Percentiles rank a stretch among this genome's conserved stretches.
Evolutionary conservation across 2,329 filamentous ascomycete genomes (phyloP).

Genomic region (Fusarium sp.): DNA sequence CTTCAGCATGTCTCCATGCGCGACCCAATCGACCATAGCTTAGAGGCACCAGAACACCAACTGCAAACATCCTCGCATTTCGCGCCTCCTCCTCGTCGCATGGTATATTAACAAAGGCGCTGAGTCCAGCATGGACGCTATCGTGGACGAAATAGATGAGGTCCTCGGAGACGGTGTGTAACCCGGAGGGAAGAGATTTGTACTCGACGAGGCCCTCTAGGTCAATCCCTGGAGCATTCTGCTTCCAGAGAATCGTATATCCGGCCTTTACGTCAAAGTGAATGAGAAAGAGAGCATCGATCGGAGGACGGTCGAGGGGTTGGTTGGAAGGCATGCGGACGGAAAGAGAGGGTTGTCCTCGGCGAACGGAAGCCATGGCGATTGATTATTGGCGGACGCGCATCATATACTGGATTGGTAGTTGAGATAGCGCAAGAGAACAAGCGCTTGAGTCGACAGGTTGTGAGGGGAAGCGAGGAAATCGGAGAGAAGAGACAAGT

Average conservation of each 20-base stretch:
- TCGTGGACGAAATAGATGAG: conserved; percentile 94
- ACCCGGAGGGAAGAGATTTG: conserved; percentile 92
- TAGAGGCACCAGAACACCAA: conserved; percentile 88
- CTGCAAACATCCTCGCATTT: conserved; percentile 92
- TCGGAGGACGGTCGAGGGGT: conserved; percentile 52
- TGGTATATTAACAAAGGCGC: conserved; percentile 88
- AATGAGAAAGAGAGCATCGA: conserved; percentile 88
- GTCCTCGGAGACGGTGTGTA: conserved; percentile 90
- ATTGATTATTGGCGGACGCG: conserved; percentile 47
- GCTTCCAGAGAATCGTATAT: conserved; percentile 92
- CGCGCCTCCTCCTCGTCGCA: conserved; percentile 82
- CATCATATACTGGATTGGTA: conserved; percentile 45
- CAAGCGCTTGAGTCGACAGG: conserved; percentile 12
- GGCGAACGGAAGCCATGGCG: conserved; percentile 58
- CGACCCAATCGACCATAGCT: conserved; percentile 88
- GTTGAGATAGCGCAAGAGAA: conserved; percentile 13
- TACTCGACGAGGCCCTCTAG: conserved; percentile 93
- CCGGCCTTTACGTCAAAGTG: conserved; percentile 93
- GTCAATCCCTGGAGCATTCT: conserved; percentile 74
- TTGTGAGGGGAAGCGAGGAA: conserved; percentile 8
- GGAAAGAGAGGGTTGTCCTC: conserved; percentile 57
- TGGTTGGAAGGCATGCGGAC: conserved; percentile 53
- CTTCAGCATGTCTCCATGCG: conserved; percentile 88
- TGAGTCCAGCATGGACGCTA: conserved; percentile 83
- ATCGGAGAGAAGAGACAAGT: conserved; percentile 23